These are phyloP conservation scores for Epichloe coenophiala DNA, from an alignment of 2,329 filamentous ascomycete genomes.

Conservation along the genomic window DNA sequence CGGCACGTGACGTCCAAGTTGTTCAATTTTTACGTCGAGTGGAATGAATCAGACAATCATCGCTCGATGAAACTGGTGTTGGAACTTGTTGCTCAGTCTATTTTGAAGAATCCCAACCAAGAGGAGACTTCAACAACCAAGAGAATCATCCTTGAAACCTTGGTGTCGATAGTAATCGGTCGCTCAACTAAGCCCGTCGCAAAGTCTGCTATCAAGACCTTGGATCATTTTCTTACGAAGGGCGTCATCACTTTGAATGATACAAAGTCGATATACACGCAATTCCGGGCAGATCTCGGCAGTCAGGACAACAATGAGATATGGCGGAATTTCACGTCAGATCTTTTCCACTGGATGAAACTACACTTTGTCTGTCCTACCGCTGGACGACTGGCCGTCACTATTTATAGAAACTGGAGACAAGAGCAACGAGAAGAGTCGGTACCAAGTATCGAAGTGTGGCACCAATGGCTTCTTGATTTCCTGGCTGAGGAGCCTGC, in stretches of 20 bases:
- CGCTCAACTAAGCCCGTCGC: conserved; percentile 49
- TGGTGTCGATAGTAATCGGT: conserved; percentile 46
- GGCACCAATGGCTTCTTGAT: conserved; percentile 43
- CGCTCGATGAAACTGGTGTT: conserved; percentile 50
- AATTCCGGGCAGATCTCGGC: conserved; percentile 18
- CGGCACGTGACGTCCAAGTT: conserved; percentile 32
- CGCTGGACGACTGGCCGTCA: conserved; percentile 47
- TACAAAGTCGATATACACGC: conserved; percentile 29
- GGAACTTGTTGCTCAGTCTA: conserved; percentile 39
- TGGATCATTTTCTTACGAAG: conserved; percentile 54
- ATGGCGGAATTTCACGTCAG: conserved; percentile 38
- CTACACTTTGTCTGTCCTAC: conserved; percentile 44
- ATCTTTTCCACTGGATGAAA: conserved; percentile 41
- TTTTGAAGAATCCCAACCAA: conserved; percentile 34
- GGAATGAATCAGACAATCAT: conserved; percentile 53
- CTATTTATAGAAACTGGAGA: conserved; percentile 36
- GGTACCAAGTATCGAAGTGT: conserved; percentile 25
- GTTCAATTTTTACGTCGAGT: conserved; percentile 51
- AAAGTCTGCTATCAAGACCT: conserved; percentile 55
- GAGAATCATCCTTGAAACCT: conserved; percentile 31
- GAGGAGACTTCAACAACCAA: conserved; percentile 26
- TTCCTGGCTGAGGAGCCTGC: conserved; percentile 34
- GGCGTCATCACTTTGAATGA: conserved; percentile 36
- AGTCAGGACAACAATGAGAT: conserved; percentile 11
- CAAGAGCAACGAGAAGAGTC: conserved; percentile 13